These are phyloP conservation scores for Deakozyma indianensis DNA, from an alignment of 805 yeast species.

Conservation along the genomic window DNA sequence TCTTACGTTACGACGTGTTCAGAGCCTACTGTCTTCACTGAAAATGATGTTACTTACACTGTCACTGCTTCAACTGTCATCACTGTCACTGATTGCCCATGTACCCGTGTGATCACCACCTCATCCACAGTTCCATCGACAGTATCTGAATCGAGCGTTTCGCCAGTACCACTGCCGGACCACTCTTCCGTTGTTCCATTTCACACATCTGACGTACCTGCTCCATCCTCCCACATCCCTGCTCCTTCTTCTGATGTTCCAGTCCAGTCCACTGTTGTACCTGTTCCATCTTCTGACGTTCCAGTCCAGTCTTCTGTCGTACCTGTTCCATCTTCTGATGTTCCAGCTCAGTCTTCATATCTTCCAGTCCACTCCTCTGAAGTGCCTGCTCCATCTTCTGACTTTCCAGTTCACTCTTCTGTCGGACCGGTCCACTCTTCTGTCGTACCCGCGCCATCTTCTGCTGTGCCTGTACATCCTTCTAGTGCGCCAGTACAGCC, in stretches of 20 bases:
- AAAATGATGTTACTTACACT: constrained; percentile 56
- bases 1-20: constrained; percentile 79
- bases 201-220: too few relatives aligned
- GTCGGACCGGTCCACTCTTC: neutral
- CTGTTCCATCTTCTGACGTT: neutral
- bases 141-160: too few relatives aligned
- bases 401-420: neutral
- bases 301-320: neutral
- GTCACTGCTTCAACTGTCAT: constrained; percentile 69
- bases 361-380: too few relatives aligned
- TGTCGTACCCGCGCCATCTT: neutral
- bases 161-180: too few relatives aligned
- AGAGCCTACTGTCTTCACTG: constrained; percentile 46
- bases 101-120: constrained; percentile 35
- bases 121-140: too few relatives aligned
- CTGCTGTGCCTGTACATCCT: too few relatives aligned
- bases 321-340: neutral
- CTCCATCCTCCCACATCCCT: neutral
- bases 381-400: too few relatives aligned
- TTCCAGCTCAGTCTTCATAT: neutral
- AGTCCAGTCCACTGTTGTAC: neutral
- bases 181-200: too few relatives aligned
- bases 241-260: neutral
- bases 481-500: too few relatives aligned
- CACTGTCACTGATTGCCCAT: constrained; percentile 78